Evolutionary conservation across 495 filamentous ascomycete genomes (phyloP).

Genomic region (Trichoderma virens): DNA sequence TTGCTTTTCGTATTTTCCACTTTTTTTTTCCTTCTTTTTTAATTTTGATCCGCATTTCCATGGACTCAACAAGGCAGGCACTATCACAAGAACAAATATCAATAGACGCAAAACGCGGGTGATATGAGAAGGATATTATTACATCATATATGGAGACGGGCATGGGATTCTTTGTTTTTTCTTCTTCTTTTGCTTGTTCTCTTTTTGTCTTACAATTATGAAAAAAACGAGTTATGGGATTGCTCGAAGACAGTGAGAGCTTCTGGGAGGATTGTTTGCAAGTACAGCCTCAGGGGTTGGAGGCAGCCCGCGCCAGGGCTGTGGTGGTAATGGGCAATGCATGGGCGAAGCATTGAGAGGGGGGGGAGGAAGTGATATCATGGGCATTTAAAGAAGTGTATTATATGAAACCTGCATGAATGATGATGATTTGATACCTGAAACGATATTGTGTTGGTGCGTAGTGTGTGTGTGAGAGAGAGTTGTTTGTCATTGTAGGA

Average conservation of each 20-base stretch:
- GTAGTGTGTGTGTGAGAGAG: not conserved
- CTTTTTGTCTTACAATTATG: not conserved
- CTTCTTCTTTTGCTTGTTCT: too few species aligned
- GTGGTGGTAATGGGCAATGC: not conserved
- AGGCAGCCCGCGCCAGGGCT: not conserved
- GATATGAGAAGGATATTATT: not conserved
- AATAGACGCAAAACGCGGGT: not conserved
- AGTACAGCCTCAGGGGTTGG: not conserved
- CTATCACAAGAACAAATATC: not conserved
- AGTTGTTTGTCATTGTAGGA: not conserved
- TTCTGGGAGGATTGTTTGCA: not conserved
- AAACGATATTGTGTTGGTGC: not conserved
- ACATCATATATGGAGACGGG: not conserved
- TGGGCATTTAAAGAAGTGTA: conserved; percentile 4
- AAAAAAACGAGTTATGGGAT: not conserved
- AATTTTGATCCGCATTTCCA: not conserved
- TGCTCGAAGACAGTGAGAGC: not conserved
- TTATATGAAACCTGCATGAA: conserved; percentile 3
- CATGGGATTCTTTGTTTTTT: not conserved
- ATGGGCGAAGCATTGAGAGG: not conserved
- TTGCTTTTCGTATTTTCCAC: not conserved
- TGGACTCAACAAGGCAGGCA: conserved; percentile 2
- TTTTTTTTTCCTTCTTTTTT: not conserved
- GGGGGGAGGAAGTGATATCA: not conserved
- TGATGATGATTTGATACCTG: conserved; percentile 2